Evolutionary conservation across 306 rosid genomes (phyloP), one percentile per base, ranked within the genome.

Genomic region (Lathyrus sativus): DNA sequence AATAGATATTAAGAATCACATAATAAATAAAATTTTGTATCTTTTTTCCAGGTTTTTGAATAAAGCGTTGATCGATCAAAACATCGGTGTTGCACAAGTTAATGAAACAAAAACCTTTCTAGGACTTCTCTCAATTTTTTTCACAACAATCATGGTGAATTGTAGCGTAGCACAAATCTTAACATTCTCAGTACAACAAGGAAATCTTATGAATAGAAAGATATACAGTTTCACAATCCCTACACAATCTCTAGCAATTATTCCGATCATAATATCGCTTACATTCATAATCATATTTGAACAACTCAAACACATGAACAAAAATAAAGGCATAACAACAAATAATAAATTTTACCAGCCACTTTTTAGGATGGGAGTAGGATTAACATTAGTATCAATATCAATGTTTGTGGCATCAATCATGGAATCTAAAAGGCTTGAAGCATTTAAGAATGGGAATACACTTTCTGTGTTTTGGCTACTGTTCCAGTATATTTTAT

Each of bases 181-280:
- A 17, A 85, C 83, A 74, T 68, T 71, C 73, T 71, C 84, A 68
- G 80, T 82, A 15, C 64, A 62, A 22, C 81, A 85, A 46, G 86
- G 84, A 11, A 58, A 14, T 62, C 51, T 58, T 62, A 79, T 82
- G 81, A 74, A 79, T 3, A 75, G 74, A 70, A 73, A 31, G 28
- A 0, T 65, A 12, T 39, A 67, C 69, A 53, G 26, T 44, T 76
- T 81, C 54, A 62, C 71, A 56, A 76, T 81, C 50, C 80, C 62
- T 0, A 74, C 79, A 39, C 85, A 75, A 15, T 68, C 78, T 11
- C 63, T 84, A 9, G 6, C 67, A 28, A 22, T 79, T 0, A 6
- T 76, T 46, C 79, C 80, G n/a, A 65, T 66, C 6, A 11, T 29
- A 17, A 38, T 85, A 65, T 62, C 73, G 60, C 74, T 76, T 0